Conservation (phyloP, 306 rosid species). For the Quercus glauca region DNA sequence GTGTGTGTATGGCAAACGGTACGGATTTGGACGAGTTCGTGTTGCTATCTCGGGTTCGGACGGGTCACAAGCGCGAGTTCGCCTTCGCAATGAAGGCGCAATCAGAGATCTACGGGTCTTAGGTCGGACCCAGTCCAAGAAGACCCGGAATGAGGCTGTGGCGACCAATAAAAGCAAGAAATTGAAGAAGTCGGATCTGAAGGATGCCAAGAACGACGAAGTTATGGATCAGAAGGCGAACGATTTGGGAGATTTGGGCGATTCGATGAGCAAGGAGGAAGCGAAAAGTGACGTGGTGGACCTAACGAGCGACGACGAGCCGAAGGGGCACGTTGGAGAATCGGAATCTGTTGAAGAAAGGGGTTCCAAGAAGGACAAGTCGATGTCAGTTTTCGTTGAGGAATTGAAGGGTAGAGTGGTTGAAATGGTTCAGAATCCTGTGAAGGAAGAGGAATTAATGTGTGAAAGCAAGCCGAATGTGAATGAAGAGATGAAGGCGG, state of each 20-base stretch:
- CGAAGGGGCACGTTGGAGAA: conserved; percentile 33
- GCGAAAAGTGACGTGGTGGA: conserved; percentile 67
- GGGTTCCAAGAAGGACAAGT: background rate
- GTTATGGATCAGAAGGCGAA: conserved; percentile 6
- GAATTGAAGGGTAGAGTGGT: conserved; percentile 34
- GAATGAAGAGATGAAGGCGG: background rate
- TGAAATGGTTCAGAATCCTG: conserved; percentile 14
- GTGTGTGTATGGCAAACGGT: conserved; percentile 74
- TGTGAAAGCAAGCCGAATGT: background rate
- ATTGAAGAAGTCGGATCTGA: conserved; percentile 18
- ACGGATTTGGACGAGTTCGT: conserved; percentile 61
- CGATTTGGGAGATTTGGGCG: background rate
- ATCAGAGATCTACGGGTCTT: conserved; percentile 41
- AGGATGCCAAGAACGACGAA: background rate
- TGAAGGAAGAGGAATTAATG: conserved; percentile 17
- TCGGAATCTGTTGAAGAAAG: conserved; percentile 18
- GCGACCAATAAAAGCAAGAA: conserved; percentile 19
- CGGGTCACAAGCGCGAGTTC: conserved; percentile 59
- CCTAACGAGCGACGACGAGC: conserved; percentile 62
- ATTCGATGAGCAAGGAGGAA: conserved; percentile 55
- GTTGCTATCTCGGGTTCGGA: conserved; percentile 53
- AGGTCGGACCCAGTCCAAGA: conserved; percentile 53
- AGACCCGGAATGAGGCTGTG: conserved; percentile 19
- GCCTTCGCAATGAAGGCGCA: conserved; percentile 59
- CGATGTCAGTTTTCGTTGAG: conserved; percentile 15